Evolutionary conservation across 2,329 filamentous ascomycete genomes (phyloP), one percentile per base, ranked within the genome.

Genomic region (Rhytidhysteron rufulum): DNA sequence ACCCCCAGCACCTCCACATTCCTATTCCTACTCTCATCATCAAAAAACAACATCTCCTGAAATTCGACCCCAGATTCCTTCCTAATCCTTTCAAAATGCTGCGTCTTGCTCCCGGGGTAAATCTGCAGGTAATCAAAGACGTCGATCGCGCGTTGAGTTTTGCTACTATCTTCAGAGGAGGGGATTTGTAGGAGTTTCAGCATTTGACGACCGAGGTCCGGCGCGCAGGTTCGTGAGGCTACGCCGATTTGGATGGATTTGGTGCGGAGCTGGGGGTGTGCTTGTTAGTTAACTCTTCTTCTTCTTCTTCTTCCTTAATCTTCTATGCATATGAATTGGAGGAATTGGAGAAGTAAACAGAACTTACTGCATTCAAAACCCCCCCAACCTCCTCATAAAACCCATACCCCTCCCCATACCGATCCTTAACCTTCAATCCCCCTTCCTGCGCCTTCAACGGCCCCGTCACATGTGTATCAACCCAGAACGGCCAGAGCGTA

Each of bases 401-500:
- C 21, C 64, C 69, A 43, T 63, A 73, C 16, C 55, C 58, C 44
- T 72, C 69, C 31, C 70, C 70, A 43, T 68, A 70, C 19, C 63
- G 57, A 46, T 82, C 78, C 49, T 73, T 75, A 36, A 79, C 72
- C 47, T 66, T 68, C 31, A 66, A 49, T 4, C 71, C 71, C 27
- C 62, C 60, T 30, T 66, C 56, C 7, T 57, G 56, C 3, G 65
- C 54, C 49, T 82, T 82, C 36, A 95, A 69, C 0, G 89, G 90
- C 5, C 82, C 78, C 18, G 81, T 80, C 54, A 93, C 85, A 67
- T 96, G 90, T 3, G 89, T 95, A 71, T 97, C 93, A 2, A 95
- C 84, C 91, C 91, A 97, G 69, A 96, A 96, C 4, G 90, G 89
- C 93, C 91, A 97, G n/a, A 97, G 76, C 0, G 93, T 97, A 74